phyloP scores from a whole-genome alignment of 2,329 filamentous ascomycete genomes.

The Metarhizium humberi region DNA sequence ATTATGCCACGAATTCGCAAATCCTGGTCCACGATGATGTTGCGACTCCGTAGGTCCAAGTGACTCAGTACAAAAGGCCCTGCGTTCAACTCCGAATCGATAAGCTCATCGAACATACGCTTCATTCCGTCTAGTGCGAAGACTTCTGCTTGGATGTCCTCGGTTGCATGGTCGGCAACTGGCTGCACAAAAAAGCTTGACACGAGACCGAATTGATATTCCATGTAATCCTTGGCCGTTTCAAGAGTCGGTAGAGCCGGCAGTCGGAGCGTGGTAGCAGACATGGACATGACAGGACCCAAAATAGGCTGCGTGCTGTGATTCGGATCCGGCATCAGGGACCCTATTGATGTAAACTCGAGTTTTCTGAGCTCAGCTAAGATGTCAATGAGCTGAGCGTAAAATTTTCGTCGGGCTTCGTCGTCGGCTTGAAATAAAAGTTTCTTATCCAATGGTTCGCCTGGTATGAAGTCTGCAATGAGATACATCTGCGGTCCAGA shows the following conservation, averaged over 20 bases:
- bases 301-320: conserved; percentile 8
- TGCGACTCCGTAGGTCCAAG: conserved; percentile 12
- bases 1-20: conserved; percentile 14
- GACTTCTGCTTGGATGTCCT: background rate
- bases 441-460: conserved; percentile 11
- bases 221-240: conserved; percentile 8
- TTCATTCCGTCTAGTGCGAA: conserved; percentile 10
- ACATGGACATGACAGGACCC: conserved; percentile 13
- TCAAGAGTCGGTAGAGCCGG: background rate
- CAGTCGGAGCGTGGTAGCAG: conserved; percentile 1
- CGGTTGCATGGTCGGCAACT: background rate
- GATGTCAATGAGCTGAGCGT: conserved; percentile 16
- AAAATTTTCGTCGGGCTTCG: conserved; percentile 10
- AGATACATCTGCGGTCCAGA: conserved; percentile 8
- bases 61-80: conserved; percentile 15
- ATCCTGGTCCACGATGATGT: conserved; percentile 16
- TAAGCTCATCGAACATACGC: conserved; percentile 8
- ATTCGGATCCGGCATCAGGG: conserved; percentile 14
- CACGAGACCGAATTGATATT: conserved; percentile 7
- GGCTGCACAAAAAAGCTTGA: conserved; percentile 1
- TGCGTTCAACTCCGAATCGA: conserved; percentile 6
- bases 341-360: conserved; percentile 14
- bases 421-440: conserved; percentile 3
- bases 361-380: conserved; percentile 14
- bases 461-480: conserved; percentile 13